These are phyloP conservation scores for Beta vulgaris DNA, from an alignment of 148 eudicot genomes.

Conservation along the genomic window DNA sequence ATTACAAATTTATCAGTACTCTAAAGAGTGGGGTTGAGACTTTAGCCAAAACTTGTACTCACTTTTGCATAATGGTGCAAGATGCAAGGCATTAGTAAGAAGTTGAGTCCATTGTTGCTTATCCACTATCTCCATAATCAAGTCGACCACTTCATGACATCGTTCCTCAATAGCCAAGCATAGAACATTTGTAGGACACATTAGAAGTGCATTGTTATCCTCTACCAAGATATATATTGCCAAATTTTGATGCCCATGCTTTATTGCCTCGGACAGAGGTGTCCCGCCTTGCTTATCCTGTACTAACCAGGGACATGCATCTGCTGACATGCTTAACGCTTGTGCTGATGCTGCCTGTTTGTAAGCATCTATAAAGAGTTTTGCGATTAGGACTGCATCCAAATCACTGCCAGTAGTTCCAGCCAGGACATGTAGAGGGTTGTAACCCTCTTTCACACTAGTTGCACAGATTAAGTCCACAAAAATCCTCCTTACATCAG, in stretches of 20 bases:
- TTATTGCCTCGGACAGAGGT: neutral
- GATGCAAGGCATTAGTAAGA: neutral
- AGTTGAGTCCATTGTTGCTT: neutral
- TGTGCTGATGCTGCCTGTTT: neutral
- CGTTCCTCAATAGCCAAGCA: neutral
- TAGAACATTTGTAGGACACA: neutral
- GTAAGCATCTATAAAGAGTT: neutral
- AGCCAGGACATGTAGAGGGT: neutral
- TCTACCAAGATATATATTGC: neutral
- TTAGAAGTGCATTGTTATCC: neutral
- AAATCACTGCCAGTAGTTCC: neutral
- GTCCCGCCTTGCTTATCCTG: neutral
- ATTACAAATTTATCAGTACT: too few species aligned
- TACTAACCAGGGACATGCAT: neutral
- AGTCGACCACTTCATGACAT: neutral
- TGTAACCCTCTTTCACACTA: neutral
- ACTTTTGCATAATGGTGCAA: constrained; percentile 6
- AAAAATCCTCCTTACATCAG: neutral
- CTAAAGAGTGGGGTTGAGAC: too few species aligned
- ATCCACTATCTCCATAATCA: neutral
- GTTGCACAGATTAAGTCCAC: neutral
- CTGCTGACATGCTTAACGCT: neutral
- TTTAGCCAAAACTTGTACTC: neutral
- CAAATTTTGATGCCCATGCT: neutral
- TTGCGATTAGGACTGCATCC: neutral